Base-by-base conservation (phyloP, 2,329 filamentous ascomycete species). In the Shiraia sp. region DNA sequence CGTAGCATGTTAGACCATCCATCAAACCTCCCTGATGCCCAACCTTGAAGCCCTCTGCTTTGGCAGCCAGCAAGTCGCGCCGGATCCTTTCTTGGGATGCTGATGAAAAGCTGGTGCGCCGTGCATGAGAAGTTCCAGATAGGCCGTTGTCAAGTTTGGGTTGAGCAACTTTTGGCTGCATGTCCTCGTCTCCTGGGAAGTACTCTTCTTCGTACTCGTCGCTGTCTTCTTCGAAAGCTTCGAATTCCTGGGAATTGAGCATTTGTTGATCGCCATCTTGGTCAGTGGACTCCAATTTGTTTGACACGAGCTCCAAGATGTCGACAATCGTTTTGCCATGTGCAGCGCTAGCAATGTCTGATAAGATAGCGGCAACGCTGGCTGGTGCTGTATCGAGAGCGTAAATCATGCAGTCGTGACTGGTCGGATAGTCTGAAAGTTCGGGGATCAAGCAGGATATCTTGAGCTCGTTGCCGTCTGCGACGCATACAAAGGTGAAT, bases 1-100 rank as follows among this genome's bases (percentile, higher is more conserved):
- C 66, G 45, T 79, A 79, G 37, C 75, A 72, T 17, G 65, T 73
- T 44, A 72, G 76, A 9, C 71, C 70, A 1, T 72, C 61, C 16
- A 76, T 65, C 13, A 82, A 70, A 13, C 77, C 72, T 10, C 76
- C 77, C 9, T 87, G 64, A 23, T 84, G 72, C 2, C 85, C 87
- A 19, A 92, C 75, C 47, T 79, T 85, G 66, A 90, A 88, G 0
- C 90, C 90, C 1, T 83, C 80, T 2, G 72, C 55, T 56, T 83
- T 85, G 2, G 79, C 82, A 15, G 68, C 67, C 27, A 72, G 74
- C 7, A 95, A 75, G 60, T 92, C 88, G 6, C 65, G 62, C 29
- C 76, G 75, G 39, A 88, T 72, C n/a, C 75, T 71, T 29, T 59
- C 45, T 55, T 37, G 51, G 24, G 65, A 68, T 1, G 23, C 43